Base-by-base conservation (phyloP, 192 early-diverging fungal species). In the Coemansia sp. region DNA sequence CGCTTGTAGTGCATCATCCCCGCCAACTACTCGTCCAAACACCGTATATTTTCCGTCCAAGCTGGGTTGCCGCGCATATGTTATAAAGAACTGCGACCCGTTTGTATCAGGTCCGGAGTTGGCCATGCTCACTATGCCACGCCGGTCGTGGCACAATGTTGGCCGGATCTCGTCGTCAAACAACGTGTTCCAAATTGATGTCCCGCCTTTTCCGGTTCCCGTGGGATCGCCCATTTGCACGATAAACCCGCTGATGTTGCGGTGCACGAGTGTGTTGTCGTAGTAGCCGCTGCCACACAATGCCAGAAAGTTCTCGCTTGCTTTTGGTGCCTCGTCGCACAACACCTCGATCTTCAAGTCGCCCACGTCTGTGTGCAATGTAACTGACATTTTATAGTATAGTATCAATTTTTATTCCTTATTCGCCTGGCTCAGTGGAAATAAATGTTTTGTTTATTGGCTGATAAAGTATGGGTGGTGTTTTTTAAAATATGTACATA, bases 221-320 rank as follows among this genome's bases (percentile, higher is more conserved):
- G 90, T 91, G 2, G 92, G 93, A 61, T 94, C 93, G 43, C 93
- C 93, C 62, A 92, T 94, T 80, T 92, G 90, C n/a, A 91, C 81
- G 75, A 94, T 94, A 71, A 94, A 94, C 3, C 87, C 89, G 67
- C 78, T 84, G 57, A 94, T 93, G 66, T 93, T 94, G 56, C 87
- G 80, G 66, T 96, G 94, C 61, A 98, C 88, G 27, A 92, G 72
- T 52, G 85, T 88, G 57, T 86, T 85, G 75, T 97, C 90, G 74
- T 98, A 98, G 74, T 97, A 98, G 45, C 90, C 90, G 65, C 84
- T 88, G 35, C 94, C 96, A 55, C 95, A 96, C n/a, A 98, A 70
- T 2, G 96, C 96, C 43, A 98, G 73, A 83, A 98, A 98, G 83
- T 98, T 98, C 88, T 95, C 92, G 7, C 89, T 85, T 4, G 93